Conservation (phyloP, 768 basidiomycete species). For the Suillus brevipes region DNA sequence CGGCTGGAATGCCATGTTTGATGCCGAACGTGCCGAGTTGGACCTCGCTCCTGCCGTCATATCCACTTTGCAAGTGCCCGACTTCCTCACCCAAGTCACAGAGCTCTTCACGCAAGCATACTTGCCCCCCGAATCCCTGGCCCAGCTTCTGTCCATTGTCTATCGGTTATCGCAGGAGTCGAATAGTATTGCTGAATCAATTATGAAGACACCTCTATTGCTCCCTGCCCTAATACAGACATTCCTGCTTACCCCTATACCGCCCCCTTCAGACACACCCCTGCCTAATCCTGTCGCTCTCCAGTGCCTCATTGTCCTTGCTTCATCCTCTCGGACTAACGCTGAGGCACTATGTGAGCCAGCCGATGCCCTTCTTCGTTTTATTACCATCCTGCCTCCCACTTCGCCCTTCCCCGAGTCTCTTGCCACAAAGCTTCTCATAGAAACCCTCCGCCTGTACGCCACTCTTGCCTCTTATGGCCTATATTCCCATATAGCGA, state of each 20-base stretch:
- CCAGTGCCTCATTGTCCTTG: conserved; percentile 55
- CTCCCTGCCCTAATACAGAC: conserved; percentile 50
- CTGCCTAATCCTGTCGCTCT: conserved; percentile 52
- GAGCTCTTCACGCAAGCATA: conserved; percentile 40
- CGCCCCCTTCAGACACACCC: conserved; percentile 33
- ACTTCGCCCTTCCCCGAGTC: conserved; percentile 37
- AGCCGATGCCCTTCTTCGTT: conserved; percentile 71
- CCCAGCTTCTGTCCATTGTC: conserved; percentile 58
- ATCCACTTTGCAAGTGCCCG: conserved; percentile 33
- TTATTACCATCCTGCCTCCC: conserved; percentile 58
- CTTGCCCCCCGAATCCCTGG: conserved; percentile 48
- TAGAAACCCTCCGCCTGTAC: conserved; percentile 64
- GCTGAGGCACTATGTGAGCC: conserved; percentile 57
- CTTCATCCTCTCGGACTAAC: conserved; percentile 64
- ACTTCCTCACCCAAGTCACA: conserved; percentile 53
- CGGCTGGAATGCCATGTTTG: conserved; percentile 49
- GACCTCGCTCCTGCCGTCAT: conserved; percentile 19
- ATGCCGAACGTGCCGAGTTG: conserved; percentile 47
- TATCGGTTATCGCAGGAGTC: conserved; percentile 63
- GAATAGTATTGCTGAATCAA: conserved; percentile 49
- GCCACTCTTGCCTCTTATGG: conserved; percentile 73
- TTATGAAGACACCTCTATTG: conserved; percentile 53
- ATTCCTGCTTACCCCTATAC: conserved; percentile 59
- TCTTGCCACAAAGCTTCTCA: conserved; percentile 48
- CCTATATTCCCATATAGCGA: conserved; percentile 65